Evolutionary conservation across 306 rosid genomes (phyloP).

Genomic region (Prunus mongolica): DNA sequence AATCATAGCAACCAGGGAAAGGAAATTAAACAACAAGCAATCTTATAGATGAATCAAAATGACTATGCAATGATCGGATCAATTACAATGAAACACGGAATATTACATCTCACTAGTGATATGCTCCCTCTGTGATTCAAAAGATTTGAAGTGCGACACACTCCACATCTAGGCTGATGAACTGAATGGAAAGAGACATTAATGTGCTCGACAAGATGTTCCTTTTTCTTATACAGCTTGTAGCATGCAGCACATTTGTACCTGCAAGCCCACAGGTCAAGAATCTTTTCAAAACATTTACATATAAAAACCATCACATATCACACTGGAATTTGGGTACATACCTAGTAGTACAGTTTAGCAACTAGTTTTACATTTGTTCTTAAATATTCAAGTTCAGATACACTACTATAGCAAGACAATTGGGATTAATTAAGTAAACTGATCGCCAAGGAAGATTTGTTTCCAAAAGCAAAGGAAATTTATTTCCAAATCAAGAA

Average conservation of each 20-base stretch:
- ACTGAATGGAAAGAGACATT: constrained; percentile 54
- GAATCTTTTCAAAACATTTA: background rate
- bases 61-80: background rate
- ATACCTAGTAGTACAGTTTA: background rate
- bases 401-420: background rate
- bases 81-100: constrained; percentile 7
- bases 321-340: background rate
- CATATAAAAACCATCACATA: background rate
- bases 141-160: constrained; percentile 79
- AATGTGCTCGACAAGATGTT: constrained; percentile 71
- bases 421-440: background rate
- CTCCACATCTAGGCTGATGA: constrained; percentile 73
- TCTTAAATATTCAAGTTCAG: background rate
- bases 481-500: background rate
- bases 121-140: constrained; percentile 81
- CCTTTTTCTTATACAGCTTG: constrained; percentile 67
- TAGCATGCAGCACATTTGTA: constrained; percentile 76
- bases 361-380: background rate
- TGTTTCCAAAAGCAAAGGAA: background rate
- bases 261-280: constrained; percentile 37
- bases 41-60: background rate
- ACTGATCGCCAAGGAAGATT: background rate
- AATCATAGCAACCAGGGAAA: constrained; percentile 17
- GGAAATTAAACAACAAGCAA: background rate
- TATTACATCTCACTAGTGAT: constrained; percentile 42